Evolutionary conservation across 1,139 yeast genomes (phyloP), one percentile per base, ranked within the genome.

Genomic region (Pichia sp.): DNA sequence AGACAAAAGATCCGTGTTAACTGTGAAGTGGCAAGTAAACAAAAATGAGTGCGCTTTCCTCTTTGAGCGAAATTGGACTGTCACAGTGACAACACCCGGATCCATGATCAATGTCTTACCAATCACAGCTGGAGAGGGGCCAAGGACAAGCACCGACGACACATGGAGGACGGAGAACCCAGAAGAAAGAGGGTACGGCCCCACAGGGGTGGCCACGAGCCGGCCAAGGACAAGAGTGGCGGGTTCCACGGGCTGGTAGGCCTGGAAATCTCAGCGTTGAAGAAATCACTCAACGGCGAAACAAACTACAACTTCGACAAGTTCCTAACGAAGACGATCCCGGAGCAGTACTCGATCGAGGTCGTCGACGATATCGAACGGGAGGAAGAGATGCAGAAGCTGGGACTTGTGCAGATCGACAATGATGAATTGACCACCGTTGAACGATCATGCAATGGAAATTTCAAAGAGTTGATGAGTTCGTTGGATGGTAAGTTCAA

Each of bases 301-400:
- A 34, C 50, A 2, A 50, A 52, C 30, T 63, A 60, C 39, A 55
- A 63, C 37, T 65, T 65, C 42, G 64, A 61, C 30, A 44, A 45
- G 2, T 61, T 53, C 47, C 47, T 65, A 17, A 18, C 24, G 1
- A 52, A 45, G 3, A 36, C 52, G 3, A 53, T 63, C 14, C 64
- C 66, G 2, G 59, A 56, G 19, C 51, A 51, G 19, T 49, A 56
- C 36, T 36, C 56, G 7, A 57, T 64, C 10, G 47, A 46, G 4
- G 50, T 62, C 7, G 45, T 53, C 4, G 38, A 48, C 12, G 46
- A 47, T 20, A 18, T 14, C 8, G 40, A 27, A 22, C 17, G 40
- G 17, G 24, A 44, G 3, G 52, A 24, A 8, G 49, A 50, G 7
- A 43, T 24, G 17, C 11, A 22, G 10, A 27, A 22, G 4, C 3